Evolutionary conservation across 768 basidiomycete genomes (phyloP).

Genomic region (Agaricus sinodeliciosus): DNA sequence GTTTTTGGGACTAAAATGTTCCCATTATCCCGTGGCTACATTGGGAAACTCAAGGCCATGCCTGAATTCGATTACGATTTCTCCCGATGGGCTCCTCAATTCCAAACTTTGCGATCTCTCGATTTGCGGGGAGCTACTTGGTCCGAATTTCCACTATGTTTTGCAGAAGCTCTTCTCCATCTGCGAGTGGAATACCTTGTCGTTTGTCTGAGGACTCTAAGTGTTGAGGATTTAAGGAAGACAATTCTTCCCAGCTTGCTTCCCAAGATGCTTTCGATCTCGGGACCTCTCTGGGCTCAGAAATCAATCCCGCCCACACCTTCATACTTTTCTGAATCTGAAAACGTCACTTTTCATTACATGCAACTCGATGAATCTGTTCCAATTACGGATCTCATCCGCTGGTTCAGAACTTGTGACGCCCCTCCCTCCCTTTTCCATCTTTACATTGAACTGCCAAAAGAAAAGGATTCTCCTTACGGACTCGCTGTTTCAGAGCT

Average conservation of each 20-base stretch:
- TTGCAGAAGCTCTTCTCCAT: background rate
- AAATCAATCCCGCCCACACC: background rate
- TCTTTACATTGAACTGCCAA: background rate
- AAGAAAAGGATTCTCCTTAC: background rate
- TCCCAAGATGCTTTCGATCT: background rate
- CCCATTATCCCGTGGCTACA: background rate
- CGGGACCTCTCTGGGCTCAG: background rate
- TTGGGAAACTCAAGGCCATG: background rate
- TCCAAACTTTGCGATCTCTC: background rate
- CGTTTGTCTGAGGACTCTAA: background rate
- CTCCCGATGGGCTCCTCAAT: constrained; percentile 1
- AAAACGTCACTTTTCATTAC: background rate
- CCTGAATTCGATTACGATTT: background rate
- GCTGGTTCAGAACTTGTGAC: background rate
- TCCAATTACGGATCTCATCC: background rate
- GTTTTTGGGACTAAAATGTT: constrained; percentile 1
- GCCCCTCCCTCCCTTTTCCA: background rate
- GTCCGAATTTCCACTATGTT: background rate
- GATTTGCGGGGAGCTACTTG: background rate
- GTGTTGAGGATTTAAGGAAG: background rate
- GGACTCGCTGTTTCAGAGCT: background rate
- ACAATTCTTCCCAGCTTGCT: background rate
- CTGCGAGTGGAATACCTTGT: background rate
- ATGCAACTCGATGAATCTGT: background rate
- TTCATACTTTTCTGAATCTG: background rate